Evolutionary conservation across 352 stramenopile species (phyloP), one percentile per base, ranked within the genome.

Genomic region (Phytophthora agathidicida): DNA sequence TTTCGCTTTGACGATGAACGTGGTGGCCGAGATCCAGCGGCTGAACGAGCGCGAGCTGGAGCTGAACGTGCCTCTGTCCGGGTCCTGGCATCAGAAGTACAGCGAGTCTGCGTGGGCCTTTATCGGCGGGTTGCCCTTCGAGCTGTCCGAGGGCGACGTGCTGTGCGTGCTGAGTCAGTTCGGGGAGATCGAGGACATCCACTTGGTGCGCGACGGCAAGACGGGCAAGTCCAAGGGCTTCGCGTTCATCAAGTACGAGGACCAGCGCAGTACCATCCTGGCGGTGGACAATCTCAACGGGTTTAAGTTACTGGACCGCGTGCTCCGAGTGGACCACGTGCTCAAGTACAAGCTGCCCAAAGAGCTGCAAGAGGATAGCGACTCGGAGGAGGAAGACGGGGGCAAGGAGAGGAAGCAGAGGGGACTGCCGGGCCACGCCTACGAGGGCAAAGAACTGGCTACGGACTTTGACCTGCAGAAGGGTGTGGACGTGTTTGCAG

Each of bases 271-370:
- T 54, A 98, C 96, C 16, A 88, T 99, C 22, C 80, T 99, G 61
- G 97, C 96, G 0, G 97, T 99, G 30, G 97, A 99, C 77, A 99
- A 99, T 72, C 88, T 99, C 23, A 98, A 97, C 63, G 93, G 96
- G 37, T 86, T 73, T 27, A 69, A 84, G 57, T 61, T 98, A 48
- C 77, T 99, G 54, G 96, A 96, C 37, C 76, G 96, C 36, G 94
- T 91, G 17, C 68, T 99, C 19, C 82, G 96, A 27, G 94, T 99
- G 32, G 97, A 99, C 84, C 97, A 99, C 76, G 93, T 98, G 35
- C 93, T 99, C 54, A 97, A 98, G 61, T 99, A 99, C 88, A 91
- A 97, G 51, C 79, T 98, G 57, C 96, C 96, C 26, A 96, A 96
- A 59, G 86, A 95, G 50, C 72, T 97, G 14, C 91, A 92, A 41